Base-by-base conservation (phyloP, 441 rosid species). In the Pelargonium myrrhifolium region DNA sequence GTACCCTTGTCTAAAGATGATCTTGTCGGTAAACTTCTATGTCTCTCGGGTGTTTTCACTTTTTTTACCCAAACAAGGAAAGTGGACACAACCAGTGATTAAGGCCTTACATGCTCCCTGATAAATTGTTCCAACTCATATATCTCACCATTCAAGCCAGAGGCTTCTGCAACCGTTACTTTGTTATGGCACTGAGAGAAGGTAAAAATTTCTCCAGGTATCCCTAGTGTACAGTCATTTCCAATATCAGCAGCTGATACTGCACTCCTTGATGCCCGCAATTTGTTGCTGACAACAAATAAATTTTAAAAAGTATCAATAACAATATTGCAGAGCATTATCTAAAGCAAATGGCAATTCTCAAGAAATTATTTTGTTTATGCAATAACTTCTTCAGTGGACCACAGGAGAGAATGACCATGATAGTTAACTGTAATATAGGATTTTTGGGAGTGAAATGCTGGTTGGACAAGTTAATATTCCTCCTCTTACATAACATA, bases 221-320 rank as follows among this genome's bases (percentile, higher is more conserved):
- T 74, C 68, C 98, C 95, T 0, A 91, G 90, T 58, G 89, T 83
- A 71, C 81, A 79, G 70, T 90, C 95, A 72, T 76, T 84, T n/a
- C 93, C 79, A 45, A 90, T 75, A 76, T 93, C 97, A 68, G 98
- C 96, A 37, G 83, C 82, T 12, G 95, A 89, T 39, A 90, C 65
- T 72, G 82, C 90, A 61, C 85, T 87, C 76, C 98, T 86, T 49
- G 95, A 87, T 39, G 80, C 81, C 75, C 93, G 66, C 47, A 91
- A 74, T 76, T 90, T 93, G 65, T 91, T 97, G 45, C 98, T 93
- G 86, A 35, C 74, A 71, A 24, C 62, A 28, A 65, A 60, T n/a
- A 75, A 62, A 65, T 45, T 6, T 15, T 20, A 66, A 11, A 59
- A 45, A 62, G 10, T 55, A 42, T 21, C 17, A 21, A 17, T 18